Conservation (phyloP, 495 filamentous ascomycete genomes). For the Hypoxylon intermedium region DNA sequence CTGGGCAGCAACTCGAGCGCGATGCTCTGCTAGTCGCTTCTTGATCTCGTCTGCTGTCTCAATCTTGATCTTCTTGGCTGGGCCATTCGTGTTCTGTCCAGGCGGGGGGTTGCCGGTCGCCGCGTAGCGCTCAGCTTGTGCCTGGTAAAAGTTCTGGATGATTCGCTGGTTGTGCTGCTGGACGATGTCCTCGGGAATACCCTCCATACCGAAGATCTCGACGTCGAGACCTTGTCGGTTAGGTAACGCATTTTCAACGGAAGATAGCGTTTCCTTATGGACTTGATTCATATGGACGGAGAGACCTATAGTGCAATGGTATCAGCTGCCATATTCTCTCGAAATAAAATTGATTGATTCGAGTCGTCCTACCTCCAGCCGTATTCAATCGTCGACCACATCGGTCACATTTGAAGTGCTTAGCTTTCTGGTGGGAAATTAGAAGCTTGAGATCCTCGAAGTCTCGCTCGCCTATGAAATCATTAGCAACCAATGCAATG, state of each 20-base stretch:
- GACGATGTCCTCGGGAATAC: slow-evolving; percentile 85
- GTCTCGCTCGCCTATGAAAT: slow-evolving; percentile 74
- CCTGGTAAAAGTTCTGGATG: slow-evolving; percentile 79
- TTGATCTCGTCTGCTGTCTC: slow-evolving; percentile 80
- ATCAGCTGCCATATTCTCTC: slow-evolving; percentile 29
- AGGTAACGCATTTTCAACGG: slow-evolving; percentile 88
- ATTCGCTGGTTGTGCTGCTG: slow-evolving; percentile 85
- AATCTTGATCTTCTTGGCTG: slow-evolving; percentile 79
- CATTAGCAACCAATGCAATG: slow-evolving; percentile 35
- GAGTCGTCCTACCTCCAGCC: slow-evolving; percentile 75
- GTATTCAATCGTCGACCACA: slow-evolving; percentile 90
- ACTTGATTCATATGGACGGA: slow-evolving; percentile 98
- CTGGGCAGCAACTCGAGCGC: slow-evolving; percentile 69
- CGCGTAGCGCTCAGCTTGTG: slow-evolving; percentile 80
- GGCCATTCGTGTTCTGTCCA: slow-evolving; percentile 56
- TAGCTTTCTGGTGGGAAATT: slow-evolving; percentile 95
- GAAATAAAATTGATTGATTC: neutral
- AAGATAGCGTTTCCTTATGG: slow-evolving; percentile 86
- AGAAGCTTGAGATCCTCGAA: slow-evolving; percentile 97
- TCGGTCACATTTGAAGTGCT: slow-evolving; percentile 96
- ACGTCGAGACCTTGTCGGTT: slow-evolving; percentile 83
- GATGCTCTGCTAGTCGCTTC: slow-evolving; percentile 81
- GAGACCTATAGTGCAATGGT: slow-evolving; percentile 66
- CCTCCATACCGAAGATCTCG: slow-evolving; percentile 98
- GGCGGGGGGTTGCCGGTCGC: slow-evolving; percentile 86